phyloP scores from a whole-genome alignment of 371 early-diverging fungal species.

The Basidiobolus meristosporus region DNA sequence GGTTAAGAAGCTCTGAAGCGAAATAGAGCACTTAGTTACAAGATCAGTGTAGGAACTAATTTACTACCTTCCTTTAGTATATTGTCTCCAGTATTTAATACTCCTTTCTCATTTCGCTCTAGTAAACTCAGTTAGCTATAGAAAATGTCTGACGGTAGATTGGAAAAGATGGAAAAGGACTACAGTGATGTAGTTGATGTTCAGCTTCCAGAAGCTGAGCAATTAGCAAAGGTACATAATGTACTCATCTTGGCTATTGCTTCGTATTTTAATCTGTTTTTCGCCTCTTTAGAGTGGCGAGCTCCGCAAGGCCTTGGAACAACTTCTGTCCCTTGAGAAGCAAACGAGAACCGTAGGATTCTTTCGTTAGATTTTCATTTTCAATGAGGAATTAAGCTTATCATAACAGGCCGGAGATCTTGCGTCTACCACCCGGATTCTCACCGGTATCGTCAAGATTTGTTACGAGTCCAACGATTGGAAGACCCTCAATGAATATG shows the following conservation, averaged over 20 bases:
- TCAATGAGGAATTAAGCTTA: background rate
- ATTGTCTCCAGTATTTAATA: too few species aligned
- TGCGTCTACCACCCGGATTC: constrained; percentile 69
- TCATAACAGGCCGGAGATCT: constrained; percentile 53
- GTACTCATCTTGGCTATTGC: too few species aligned
- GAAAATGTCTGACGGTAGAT: constrained; percentile 15
- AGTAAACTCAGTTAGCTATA: too few species aligned
- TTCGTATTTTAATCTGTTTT: too few species aligned
- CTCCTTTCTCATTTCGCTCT: too few species aligned
- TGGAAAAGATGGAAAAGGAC: constrained; percentile 76
- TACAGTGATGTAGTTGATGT: constrained; percentile 50
- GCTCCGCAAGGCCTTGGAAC: constrained; percentile 42
- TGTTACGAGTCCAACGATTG: constrained; percentile 60
- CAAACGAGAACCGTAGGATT: constrained; percentile 62
- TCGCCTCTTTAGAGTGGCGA: too few species aligned
- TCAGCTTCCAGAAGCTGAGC: constrained; percentile 49
- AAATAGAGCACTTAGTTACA: too few species aligned
- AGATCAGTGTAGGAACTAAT: too few species aligned
- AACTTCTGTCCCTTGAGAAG: constrained; percentile 60
- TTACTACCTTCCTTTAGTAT: too few species aligned
- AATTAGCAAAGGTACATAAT: constrained; percentile 36
- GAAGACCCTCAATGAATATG: constrained; percentile 74
- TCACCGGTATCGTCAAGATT: constrained; percentile 58
- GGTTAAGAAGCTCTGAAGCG: too few species aligned
- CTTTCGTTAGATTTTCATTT: background rate